Conservation (phyloP, 805 yeast species). For the Candida xiaguanensis region DNA sequence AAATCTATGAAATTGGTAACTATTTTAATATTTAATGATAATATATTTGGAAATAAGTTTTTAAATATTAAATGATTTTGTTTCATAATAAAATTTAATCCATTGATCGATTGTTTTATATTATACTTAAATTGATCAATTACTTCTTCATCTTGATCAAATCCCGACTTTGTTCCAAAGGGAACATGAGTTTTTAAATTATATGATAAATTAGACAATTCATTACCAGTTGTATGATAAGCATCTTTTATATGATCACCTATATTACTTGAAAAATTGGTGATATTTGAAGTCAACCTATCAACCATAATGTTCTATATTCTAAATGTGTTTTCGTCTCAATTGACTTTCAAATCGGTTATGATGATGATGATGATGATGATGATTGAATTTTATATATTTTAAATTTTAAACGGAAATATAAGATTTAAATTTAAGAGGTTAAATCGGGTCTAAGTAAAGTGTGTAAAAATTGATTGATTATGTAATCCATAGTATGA, state of each 20-base stretch:
- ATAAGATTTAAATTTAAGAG: too few relatives aligned
- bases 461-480: too few relatives aligned
- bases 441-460: background rate
- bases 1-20: conserved; percentile 28
- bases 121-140: conserved; percentile 44
- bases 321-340: background rate
- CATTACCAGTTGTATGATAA: conserved; percentile 8
- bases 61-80: conserved; percentile 24
- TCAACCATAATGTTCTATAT: conserved; percentile 8
- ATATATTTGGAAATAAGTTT: conserved; percentile 25
- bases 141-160: conserved; percentile 34
- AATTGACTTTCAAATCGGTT: background rate
- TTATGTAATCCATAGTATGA: too few relatives aligned
- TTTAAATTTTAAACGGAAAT: too few relatives aligned
- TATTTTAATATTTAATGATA: conserved; percentile 30
- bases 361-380: too few relatives aligned
- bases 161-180: conserved; percentile 11
- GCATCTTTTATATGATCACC: conserved; percentile 9
- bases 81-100: conserved; percentile 34
- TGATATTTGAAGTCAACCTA: conserved; percentile 7
- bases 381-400: too few relatives aligned
- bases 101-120: conserved; percentile 37
- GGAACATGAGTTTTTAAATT: conserved; percentile 9
- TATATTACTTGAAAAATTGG: conserved; percentile 4
- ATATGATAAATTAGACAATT: conserved; percentile 7